Base-by-base conservation (phyloP, 1,284 basidiomycete species). In the Irpex sp. region DNA sequence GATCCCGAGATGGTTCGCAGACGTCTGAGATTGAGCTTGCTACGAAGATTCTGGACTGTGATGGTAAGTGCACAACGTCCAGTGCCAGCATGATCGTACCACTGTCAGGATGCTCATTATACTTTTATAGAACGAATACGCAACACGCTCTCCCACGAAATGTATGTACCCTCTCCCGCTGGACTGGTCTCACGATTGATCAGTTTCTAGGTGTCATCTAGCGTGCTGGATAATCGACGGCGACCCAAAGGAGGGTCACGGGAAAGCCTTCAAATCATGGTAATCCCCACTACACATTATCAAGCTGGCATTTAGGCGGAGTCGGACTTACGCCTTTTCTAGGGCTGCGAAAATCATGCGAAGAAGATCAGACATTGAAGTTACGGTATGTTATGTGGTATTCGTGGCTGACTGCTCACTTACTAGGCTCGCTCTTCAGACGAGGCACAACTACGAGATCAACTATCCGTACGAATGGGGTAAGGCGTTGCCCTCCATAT, bases 81-180 rank as follows among this genome's bases (percentile, higher is more conserved):
- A 17, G 13, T 21, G 37, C 19, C 15, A n/a, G n/a, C n/a, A n/a
- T n/a, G n/a, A n/a, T n/a, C n/a, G n/a, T n/a, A n/a, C n/a, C n/a
- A n/a, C n/a, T n/a, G n/a, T 40, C 37, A 21, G 17, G 36, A 15
- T 8, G 51, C 38, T 40, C 54, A 36, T 9, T 49, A 49, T 11
- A 48, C 58, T 19, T 57, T 3, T 36, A 2, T 62, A 93, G 89
- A 90, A 62, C 85, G 91, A 26, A 87, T 95, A 48, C 79, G 86
- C 19, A 86, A 91, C 71, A 95, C 93, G 0, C 76, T 95, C 2
- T 85, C 90, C 34, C 93, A 95, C 69, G 93, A 95, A 74, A 92
- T 95, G 87, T 65, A 55, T 17, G 47, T 48, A 17, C 6, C 26
- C 0, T 21, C 2, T 59, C 13, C 1, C 44, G 17, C 15, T 31